Evolutionary conservation across 2,329 filamentous ascomycete species (phyloP).

Genomic region (Colletotrichum tropicale): DNA sequence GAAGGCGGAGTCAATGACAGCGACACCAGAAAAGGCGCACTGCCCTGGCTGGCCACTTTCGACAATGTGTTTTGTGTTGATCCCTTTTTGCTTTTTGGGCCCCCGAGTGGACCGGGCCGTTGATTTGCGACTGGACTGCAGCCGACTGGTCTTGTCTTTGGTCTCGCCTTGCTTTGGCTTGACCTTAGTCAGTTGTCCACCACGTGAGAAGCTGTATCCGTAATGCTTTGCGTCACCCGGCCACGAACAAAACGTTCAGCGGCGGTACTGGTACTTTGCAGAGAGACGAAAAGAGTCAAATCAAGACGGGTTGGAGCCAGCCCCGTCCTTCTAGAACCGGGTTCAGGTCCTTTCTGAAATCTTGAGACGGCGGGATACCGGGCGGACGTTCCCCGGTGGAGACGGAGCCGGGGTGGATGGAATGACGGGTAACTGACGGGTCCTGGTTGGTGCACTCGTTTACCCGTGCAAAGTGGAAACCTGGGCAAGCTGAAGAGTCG

Average conservation of each 20-base stretch:
- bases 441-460: not conserved
- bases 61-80: not conserved
- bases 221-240: not conserved
- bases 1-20: not conserved
- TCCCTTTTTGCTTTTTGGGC: not conserved
- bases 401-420: conserved; percentile 4
- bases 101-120: conserved; percentile 10
- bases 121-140: not conserved
- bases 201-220: not conserved
- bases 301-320: not conserved
- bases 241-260: not conserved
- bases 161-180: not conserved
- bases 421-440: conserved; percentile 10
- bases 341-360: conserved; percentile 10
- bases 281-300: not conserved
- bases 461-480: not conserved
- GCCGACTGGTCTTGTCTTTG: not conserved
- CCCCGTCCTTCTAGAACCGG: conserved; percentile 18
- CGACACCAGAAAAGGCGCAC: not conserved
- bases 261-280: not conserved
- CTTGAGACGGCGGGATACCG: conserved; percentile 18
- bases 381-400: conserved; percentile 18
- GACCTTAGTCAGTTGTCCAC: not conserved
- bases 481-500: not conserved
- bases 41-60: not conserved